Evolutionary conservation across 768 basidiomycete species (phyloP), one percentile per base, ranked within the genome.

Genomic region (Coprinellus micaceus): DNA sequence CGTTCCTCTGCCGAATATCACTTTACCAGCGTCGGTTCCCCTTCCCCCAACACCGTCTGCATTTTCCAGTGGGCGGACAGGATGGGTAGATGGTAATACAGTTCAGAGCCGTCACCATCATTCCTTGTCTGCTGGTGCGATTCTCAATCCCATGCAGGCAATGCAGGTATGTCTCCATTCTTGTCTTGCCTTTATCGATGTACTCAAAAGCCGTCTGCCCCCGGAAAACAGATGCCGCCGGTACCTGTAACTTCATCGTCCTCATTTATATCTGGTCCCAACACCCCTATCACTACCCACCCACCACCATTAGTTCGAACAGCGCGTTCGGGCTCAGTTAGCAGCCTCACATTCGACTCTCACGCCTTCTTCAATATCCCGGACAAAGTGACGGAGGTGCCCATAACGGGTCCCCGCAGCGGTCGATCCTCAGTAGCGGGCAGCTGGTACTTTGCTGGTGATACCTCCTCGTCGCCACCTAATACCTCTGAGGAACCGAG

Each of bases 61-160:
- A 15, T 73, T 72, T 54, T 59, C 74, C 24, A 62, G 67, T 37
- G 60, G 74, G 45, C 67, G 70, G 52, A 54, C 72, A 39, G 61
- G 71, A 25, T 79, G 78, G 78, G 71, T 74, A 11, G 77, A 77
- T 53, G 61, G 71, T 12, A 62, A 71, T 26, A 61, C 71, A 28
- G 67, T 72, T 6, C 64, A 65, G 12, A 67, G 69, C 36, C 70
- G 74, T 24, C 78, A 77, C 60, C 74, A 77, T 49, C 76, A 76
- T 57, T 77, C 78, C 0, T 58, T 76, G 28, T 78, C 77, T 44
- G 67, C 70, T 2, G 75, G 76, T 28, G 70, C 76, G 13, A 61
- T 73, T 25, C 58, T 65, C 49, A 62, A 65, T 12, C 58, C 69
- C 49, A 58, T 67, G 40, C 60, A 64, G 22, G 51, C 60, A 12